These are phyloP conservation scores for Rhodosporidiobolus sp. DNA, from an alignment of 768 basidiomycete species.

Conservation along the genomic window DNA sequence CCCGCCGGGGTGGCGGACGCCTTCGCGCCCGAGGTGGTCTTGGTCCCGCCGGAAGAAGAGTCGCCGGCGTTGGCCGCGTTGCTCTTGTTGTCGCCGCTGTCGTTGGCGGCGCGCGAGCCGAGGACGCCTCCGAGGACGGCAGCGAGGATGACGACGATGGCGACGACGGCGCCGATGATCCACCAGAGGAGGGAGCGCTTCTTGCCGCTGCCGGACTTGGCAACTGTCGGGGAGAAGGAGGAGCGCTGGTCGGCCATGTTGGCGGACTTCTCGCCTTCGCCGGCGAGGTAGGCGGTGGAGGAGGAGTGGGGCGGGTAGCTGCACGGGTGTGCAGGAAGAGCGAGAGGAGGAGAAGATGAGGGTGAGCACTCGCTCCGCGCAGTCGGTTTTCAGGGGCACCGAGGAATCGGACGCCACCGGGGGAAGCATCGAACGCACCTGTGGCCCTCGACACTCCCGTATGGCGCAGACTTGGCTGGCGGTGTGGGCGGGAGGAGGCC, in stretches of 20 bases:
- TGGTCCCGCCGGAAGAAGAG: neutral
- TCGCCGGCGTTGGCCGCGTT: neutral
- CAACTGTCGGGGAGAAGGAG: conserved; percentile 1
- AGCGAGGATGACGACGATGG: conserved; percentile 26
- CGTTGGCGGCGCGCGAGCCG: conserved; percentile 28
- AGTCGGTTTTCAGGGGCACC: neutral
- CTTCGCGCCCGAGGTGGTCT: neutral
- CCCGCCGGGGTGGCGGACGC: neutral
- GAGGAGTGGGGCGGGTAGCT: neutral
- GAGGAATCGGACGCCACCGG: neutral
- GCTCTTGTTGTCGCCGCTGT: conserved; percentile 14
- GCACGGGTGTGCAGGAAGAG: neutral
- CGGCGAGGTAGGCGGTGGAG: neutral
- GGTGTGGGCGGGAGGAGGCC: too few relatives aligned
- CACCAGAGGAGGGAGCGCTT: neutral
- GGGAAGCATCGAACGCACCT: neutral
- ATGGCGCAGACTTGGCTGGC: neutral
- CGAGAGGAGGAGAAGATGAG: neutral
- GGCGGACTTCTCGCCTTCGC: neutral
- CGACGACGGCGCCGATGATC: conserved; percentile 14
- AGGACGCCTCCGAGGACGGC: conserved; percentile 40
- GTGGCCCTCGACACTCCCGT: neutral
- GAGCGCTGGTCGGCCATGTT: neutral
- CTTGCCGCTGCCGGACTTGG: neutral
- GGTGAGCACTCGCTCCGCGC: neutral